A percentile compares a stretch with the other conserved stretches of the same genome.
Evolutionary conservation across 805 yeast genomes (phyloP).

Genomic region (Zygoascus biomembranicola): DNA sequence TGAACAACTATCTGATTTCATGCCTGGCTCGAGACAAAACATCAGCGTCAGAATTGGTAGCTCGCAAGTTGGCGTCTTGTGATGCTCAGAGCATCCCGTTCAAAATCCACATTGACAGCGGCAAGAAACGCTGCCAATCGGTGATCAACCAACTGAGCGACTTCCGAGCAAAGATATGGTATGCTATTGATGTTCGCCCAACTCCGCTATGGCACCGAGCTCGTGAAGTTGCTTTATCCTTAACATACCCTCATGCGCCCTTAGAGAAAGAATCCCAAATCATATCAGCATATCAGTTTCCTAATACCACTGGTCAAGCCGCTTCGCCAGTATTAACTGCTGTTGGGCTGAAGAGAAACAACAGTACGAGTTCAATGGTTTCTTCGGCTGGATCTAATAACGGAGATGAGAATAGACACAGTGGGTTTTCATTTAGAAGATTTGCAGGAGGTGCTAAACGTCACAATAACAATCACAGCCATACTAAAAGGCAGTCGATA

Average conservation of each 20-base stretch:
- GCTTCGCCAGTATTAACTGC: conserved; percentile 7
- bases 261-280: conserved; percentile 1
- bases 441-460: conserved; percentile 12
- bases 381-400: conserved; percentile 7
- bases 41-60: conserved; percentile 1
- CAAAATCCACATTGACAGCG: conserved; percentile 7
- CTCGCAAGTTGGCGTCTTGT: conserved; percentile 7
- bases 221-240: conserved; percentile 18
- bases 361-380: conserved; percentile 16
- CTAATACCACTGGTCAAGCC: conserved; percentile 1
- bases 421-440: conserved; percentile 18
- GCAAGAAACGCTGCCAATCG: conserved; percentile 7
- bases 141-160: conserved; percentile 9
- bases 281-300: background rate
- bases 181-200: conserved; percentile 18
- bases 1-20: conserved; percentile 12
- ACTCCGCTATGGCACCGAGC: conserved; percentile 20
- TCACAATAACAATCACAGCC: conserved; percentile 12
- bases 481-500: conserved; percentile 20
- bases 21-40: conserved; percentile 10
- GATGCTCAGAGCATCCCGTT: conserved; percentile 10
- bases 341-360: conserved; percentile 14
- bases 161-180: conserved; percentile 22
- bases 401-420: background rate
- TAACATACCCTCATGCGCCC: conserved; percentile 5